Conservation (phyloP, 345 rosid species). For the Heritiera fomes region DNA sequence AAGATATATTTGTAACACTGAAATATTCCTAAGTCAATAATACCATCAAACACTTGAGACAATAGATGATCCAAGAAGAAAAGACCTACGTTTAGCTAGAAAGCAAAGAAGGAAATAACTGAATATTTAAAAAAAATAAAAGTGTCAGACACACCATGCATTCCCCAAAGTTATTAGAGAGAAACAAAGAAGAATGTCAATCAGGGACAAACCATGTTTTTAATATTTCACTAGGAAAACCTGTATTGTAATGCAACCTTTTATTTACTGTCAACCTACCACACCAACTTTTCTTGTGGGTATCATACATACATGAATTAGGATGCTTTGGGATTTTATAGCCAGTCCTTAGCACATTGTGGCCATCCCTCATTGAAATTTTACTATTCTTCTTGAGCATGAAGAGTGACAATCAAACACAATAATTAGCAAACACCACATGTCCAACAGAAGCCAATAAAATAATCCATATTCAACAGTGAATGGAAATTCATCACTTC, state of each 20-base stretch:
- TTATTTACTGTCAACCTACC: not conserved
- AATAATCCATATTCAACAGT: not conserved
- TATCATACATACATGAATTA: not conserved
- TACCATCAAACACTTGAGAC: not conserved
- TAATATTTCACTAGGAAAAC: not conserved
- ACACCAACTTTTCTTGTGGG: not conserved
- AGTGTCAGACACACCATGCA: not conserved
- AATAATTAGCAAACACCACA: not conserved
- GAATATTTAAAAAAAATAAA: not conserved
- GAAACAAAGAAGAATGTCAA: constrained; percentile 6
- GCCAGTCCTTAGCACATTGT: not conserved
- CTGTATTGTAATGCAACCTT: not conserved
- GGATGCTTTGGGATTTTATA: constrained; percentile 1
- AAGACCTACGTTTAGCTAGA: not conserved
- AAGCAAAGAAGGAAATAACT: not conserved
- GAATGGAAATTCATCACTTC: not conserved
- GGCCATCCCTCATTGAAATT: not conserved
- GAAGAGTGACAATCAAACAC: not conserved
- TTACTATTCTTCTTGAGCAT: not conserved
- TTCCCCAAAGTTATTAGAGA: not conserved
- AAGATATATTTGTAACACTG: not conserved
- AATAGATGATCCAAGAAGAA: not conserved
- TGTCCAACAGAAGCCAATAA: not conserved
- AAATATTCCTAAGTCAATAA: not conserved
- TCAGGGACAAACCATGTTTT: not conserved